Conservation (phyloP, 169 alveolate genomes). For the Plasmodium adleri region DNA sequence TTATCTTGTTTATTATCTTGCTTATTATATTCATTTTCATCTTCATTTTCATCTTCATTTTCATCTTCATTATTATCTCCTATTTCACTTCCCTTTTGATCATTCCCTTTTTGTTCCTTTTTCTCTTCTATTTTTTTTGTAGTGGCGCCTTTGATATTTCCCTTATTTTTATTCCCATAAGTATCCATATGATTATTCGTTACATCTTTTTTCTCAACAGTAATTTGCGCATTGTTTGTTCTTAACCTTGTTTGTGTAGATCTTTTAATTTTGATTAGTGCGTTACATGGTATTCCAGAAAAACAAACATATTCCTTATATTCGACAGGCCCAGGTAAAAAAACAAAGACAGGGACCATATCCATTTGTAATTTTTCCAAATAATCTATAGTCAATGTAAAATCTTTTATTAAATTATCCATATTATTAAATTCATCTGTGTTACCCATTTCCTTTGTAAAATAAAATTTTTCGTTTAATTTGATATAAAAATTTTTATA, state of each 20-base stretch:
- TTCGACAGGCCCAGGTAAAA: conserved; percentile 44
- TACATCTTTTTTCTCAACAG: neutral
- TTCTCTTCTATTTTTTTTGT: neutral
- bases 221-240: neutral
- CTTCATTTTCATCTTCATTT: no score
- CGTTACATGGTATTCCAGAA: conserved; percentile 42
- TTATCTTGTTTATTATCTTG: no score
- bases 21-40: no score
- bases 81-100: neutral
- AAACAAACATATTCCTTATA: conserved; percentile 50
- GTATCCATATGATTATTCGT: neutral
- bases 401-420: conserved; percentile 15
- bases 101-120: neutral
- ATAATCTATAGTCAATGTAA: conserved; percentile 28
- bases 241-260: neutral
- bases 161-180: neutral
- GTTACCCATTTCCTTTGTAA: neutral
- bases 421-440: conserved; percentile 9
- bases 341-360: conserved; percentile 38
- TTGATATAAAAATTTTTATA: conserved; percentile 12
- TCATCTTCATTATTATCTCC: neutral
- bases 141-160: neutral
- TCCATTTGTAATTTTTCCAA: conserved; percentile 4
- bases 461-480: neutral
- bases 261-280: conserved; percentile 26